Conservation (phyloP, 1,284 basidiomycete genomes). For the Cystobasidium sp. region DNA sequence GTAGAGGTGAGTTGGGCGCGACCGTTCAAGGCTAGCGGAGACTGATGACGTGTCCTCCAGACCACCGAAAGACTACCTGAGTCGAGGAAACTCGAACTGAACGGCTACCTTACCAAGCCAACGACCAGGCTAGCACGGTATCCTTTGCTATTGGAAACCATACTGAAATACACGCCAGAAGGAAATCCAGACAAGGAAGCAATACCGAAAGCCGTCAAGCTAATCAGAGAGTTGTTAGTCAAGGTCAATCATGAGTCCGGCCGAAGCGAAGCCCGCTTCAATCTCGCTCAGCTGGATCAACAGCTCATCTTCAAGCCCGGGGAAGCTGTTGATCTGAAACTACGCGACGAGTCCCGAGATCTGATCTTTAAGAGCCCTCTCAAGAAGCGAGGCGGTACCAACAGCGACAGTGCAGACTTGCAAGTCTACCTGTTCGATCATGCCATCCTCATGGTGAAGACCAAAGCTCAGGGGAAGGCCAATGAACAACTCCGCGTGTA, state of each 20-base stretch:
- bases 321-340: conserved; percentile 81
- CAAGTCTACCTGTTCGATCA: conserved; percentile 97
- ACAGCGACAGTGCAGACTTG: conserved; percentile 82
- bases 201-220: conserved; percentile 76
- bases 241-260: conserved; percentile 92
- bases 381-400: conserved; percentile 80
- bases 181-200: conserved; percentile 84
- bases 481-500: conserved; percentile 93
- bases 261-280: conserved; percentile 90
- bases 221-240: conserved; percentile 80
- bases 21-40: neutral
- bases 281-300: conserved; percentile 84
- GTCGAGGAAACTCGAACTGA: conserved; percentile 94
- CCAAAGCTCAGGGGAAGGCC: conserved; percentile 75
- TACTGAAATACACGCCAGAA: conserved; percentile 89
- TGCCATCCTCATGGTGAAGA: conserved; percentile 92
- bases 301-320: conserved; percentile 83
- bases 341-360: conserved; percentile 85
- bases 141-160: conserved; percentile 88
- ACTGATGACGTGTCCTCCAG: conserved; percentile 58
- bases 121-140: conserved; percentile 96
- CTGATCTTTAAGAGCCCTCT: conserved; percentile 92
- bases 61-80: conserved; percentile 89
- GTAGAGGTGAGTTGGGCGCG: conserved; percentile 72
- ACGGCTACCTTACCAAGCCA: conserved; percentile 97